phyloP scores from a whole-genome alignment of 192 early-diverging fungal species.

The Helicostylum pulchrum region DNA sequence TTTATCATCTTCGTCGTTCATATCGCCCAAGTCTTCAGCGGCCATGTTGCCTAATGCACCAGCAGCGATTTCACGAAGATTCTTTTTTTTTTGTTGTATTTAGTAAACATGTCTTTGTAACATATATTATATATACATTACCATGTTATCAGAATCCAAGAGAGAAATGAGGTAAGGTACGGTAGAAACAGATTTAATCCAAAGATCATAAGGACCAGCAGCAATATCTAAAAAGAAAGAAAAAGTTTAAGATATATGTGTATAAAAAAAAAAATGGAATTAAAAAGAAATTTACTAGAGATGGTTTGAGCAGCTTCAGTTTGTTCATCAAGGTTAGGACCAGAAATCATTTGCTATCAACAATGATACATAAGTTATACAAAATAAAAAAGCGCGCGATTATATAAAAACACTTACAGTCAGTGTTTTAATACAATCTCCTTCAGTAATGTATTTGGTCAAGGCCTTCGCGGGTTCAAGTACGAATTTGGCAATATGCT shows the following conservation, averaged over 20 bases:
- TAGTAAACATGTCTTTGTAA: too few relatives aligned
- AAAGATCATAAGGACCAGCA: conserved; percentile 35
- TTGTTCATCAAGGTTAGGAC: conserved; percentile 17
- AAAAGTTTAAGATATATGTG: neutral
- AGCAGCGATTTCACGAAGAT: conserved; percentile 83
- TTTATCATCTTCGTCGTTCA: conserved; percentile 56
- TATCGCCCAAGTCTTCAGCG: conserved; percentile 43
- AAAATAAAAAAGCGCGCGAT: neutral
- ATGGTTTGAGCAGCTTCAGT: conserved; percentile 23
- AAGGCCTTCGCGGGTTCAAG: conserved; percentile 31
- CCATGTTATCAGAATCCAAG: conserved; percentile 18
- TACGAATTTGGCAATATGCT: conserved; percentile 24
- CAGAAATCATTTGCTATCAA: conserved; percentile 16
- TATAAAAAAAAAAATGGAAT: conserved; percentile 1
- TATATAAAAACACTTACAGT: conserved; percentile 19
- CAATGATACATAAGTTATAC: neutral
- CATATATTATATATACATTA: neutral
- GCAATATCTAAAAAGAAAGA: conserved; percentile 30
- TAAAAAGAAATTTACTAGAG: conserved; percentile 22
- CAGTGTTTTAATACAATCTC: conserved; percentile 28
- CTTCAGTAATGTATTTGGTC: conserved; percentile 23
- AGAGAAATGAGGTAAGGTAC: conserved; percentile 27
- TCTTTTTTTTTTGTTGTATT: conserved; percentile 21
- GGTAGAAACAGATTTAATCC: conserved; percentile 21
- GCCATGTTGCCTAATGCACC: conserved; percentile 97